Conservation (phyloP, 306 rosid species). For the Castanopsis chinensis region DNA sequence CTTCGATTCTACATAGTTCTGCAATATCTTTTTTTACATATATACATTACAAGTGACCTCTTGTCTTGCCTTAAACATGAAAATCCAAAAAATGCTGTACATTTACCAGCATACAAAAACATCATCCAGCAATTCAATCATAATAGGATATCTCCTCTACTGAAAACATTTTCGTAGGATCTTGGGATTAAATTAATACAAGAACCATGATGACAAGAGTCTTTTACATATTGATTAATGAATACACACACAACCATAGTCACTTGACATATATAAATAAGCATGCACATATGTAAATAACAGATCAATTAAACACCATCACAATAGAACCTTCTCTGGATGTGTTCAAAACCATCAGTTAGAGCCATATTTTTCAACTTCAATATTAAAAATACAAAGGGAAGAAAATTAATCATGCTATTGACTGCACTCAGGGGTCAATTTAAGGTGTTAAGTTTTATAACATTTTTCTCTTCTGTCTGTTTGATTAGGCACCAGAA, state of each 20-base stretch:
- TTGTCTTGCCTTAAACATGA: too few species aligned
- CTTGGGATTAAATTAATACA: neutral
- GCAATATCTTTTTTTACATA: too few species aligned
- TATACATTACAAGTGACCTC: too few species aligned
- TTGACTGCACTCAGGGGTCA: neutral
- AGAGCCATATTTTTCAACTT: neutral
- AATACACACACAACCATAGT: neutral
- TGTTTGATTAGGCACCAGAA: neutral
- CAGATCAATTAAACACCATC: neutral
- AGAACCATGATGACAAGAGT: neutral
- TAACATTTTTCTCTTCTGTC: neutral
- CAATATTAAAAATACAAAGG: neutral
- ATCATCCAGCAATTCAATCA: neutral
- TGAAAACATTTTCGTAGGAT: neutral
- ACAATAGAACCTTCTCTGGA: neutral
- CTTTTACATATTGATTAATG: too few species aligned
- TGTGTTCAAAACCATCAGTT: neutral
- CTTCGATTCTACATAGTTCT: too few species aligned
- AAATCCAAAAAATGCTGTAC: too few species aligned
- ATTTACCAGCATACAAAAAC: neutral
- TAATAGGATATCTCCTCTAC: neutral
- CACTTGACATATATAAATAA: neutral
- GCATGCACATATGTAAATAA: neutral
- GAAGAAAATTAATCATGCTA: neutral
- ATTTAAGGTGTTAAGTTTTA: neutral